These are phyloP conservation scores for Kwoniella sp. DNA, from an alignment of 768 basidiomycete genomes.

Conservation along the genomic window DNA sequence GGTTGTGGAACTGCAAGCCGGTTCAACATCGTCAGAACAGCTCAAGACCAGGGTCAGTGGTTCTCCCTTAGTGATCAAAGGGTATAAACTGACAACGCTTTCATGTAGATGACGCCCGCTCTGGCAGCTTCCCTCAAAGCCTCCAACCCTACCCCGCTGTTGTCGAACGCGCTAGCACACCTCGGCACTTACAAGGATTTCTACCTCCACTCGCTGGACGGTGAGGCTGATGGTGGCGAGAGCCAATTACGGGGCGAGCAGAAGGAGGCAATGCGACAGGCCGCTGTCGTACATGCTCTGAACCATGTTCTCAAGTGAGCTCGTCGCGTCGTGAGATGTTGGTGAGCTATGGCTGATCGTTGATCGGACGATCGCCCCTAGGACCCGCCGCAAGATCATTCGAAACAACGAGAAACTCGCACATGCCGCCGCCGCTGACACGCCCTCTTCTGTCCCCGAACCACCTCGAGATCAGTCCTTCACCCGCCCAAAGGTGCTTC, in stretches of 20 bases:
- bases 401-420: constrained; percentile 93
- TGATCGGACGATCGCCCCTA: constrained; percentile 51
- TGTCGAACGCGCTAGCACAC: constrained; percentile 58
- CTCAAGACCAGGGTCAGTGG: constrained; percentile 36
- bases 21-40: constrained; percentile 46
- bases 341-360: background rate
- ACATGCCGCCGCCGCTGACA: constrained; percentile 56
- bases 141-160: constrained; percentile 18
- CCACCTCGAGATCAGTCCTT: constrained; percentile 86
- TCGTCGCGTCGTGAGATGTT: background rate
- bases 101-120: constrained; percentile 46
- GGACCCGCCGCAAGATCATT: constrained; percentile 81
- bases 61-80: background rate
- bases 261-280: constrained; percentile 64
- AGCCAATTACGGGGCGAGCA: constrained; percentile 45
- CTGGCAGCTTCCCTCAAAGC: constrained; percentile 59
- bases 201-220: constrained; percentile 63
- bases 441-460: constrained; percentile 61
- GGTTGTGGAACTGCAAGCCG: constrained; percentile 56
- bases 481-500: constrained; percentile 86
- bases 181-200: constrained; percentile 67
- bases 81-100: background rate
- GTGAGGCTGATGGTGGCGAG: constrained; percentile 54
- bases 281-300: constrained; percentile 69
- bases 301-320: constrained; percentile 85